Evolutionary conservation across 83 land plant species (phyloP), one percentile per base, ranked within the genome.

Genomic region (Diphasiastrum complanatum): DNA sequence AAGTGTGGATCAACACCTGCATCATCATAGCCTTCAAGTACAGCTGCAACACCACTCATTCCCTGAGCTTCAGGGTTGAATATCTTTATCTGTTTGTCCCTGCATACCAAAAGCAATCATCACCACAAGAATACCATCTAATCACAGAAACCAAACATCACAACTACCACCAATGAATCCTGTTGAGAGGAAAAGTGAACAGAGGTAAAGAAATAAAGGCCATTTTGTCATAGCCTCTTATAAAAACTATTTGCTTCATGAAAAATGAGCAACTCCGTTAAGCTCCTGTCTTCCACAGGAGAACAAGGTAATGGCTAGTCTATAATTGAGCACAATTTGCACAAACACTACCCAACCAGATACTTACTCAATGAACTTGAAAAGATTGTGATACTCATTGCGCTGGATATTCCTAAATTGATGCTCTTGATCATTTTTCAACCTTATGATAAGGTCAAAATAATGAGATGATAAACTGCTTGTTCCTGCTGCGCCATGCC

Each of bases 1-100:
- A 88, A 76, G 71, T 88, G 84, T 8, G 84, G 89, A 62, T 88
- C 95, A 61, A 79, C 81, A 66, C 81, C 90, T 66, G 79, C 86
- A 75, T 84, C 89, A 57, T 80, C 85, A 14, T 70, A 85, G 43
- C 70, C 45, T 36, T 73, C 69, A 47, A 79, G 73, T 33, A 72
- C 81, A 64, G 75, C 69, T 10, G 89, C 83, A 70, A 82, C 89
- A 46, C 75, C 81, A 48, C 74, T 67, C 26, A 78, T 22, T 14
- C 70, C 60, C 51, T 67, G 79, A 1, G 47, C 62, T 24, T 70
- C 83, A 50, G 82, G 61, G 53, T 88, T 85, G 81, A 88, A 56
- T 40, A 88, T 88, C 49, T 85, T 88, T 74, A 88, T 36, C 12
- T 83, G 86, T 70, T 87, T 87, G 19, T 64, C 68, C 51, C 93